Evolutionary conservation across 2,329 filamentous ascomycete genomes (phyloP), one percentile per base, ranked within the genome.

Genomic region (Madurella fahalii): DNA sequence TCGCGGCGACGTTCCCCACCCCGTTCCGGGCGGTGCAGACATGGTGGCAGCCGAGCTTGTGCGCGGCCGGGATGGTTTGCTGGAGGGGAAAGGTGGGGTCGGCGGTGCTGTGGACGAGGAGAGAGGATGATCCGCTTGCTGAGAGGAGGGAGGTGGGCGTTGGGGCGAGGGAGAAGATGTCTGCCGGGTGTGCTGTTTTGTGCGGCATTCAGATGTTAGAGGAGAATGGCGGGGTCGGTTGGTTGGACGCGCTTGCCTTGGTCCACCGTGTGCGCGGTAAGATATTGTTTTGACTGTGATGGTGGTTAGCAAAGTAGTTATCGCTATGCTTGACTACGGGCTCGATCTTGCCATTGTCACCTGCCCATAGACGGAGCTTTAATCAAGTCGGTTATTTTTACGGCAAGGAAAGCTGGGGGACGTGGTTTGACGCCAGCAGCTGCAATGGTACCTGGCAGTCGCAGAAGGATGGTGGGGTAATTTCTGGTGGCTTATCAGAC

Each of bases 231-330:
- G 54, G 49, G 59, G 68, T 63, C 58, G 69, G 69, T 66, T 68
- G 31, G 34, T 12, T 40, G 16, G 40, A 25, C 43, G 45, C 50
- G 51, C 77, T 70, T 70, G 90, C 90, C 91, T 77, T 91, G 83
- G 69, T 95, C 89, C 70, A 96, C 83, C 42, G 91, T 93, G 72
- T 96, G 90, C 63, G 88, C 87, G 66, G 93, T 95, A 59, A 99
- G 82, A 71, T 96, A 99, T 86, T 97, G 94, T 77, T 97, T 97
- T 53, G 94, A 99, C 94, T 96, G 57, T 1, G 55, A 15, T n/a
- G n/a, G 5, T 16, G 20, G 52, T 66, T 52, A 68, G 60, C 31
- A 15, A 30, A 25, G 17, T 53, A 31, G 58, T n/a, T 30, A 47
- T 31, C 2, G 18, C 25, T 25, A 7, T 25, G 25, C 25, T 25